Percentiles rank a stretch among this genome's conserved stretches.
phyloP scores from a whole-genome alignment of 208 protist species.

The Eutreptiella sp. region DNA sequence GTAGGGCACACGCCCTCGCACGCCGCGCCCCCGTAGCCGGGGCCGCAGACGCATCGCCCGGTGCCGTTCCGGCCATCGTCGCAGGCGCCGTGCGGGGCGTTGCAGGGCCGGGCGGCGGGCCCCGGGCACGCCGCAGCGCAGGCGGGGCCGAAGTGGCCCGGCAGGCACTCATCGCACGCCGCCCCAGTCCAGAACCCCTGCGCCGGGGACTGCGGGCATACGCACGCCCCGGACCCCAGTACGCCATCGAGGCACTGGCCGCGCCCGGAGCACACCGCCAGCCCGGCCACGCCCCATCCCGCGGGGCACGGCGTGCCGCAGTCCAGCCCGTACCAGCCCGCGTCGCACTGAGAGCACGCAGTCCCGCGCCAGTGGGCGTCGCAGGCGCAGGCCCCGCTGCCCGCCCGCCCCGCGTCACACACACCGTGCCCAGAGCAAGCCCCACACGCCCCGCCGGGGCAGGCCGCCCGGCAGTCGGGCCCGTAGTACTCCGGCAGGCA shows the following conservation, averaged over 20 bases:
- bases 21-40: slow-evolving; percentile 14
- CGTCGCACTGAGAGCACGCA: slow-evolving; percentile 7
- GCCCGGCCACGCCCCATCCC: no score
- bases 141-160: slow-evolving; percentile 12
- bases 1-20: slow-evolving; percentile 15
- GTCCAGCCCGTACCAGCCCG: background rate
- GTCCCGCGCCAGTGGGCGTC: background rate
- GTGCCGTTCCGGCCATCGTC: slow-evolving; percentile 13
- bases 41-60: slow-evolving; percentile 16
- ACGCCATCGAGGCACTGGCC: slow-evolving; percentile 13
- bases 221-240: background rate
- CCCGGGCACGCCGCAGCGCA: background rate
- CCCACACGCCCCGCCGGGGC: background rate
- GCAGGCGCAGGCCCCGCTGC: slow-evolving; percentile 23
- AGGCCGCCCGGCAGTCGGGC: background rate
- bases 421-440: slow-evolving; percentile 21
- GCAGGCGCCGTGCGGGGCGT: slow-evolving; percentile 21
- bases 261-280: slow-evolving; percentile 4
- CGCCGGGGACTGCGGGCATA: background rate
- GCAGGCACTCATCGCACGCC: slow-evolving; percentile 18
- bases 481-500: slow-evolving; percentile 25
- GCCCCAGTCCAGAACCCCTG: slow-evolving; percentile 15
- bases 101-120: background rate
- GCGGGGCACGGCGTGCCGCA: background rate
- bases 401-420: slow-evolving; percentile 1